phyloP scores from a whole-genome alignment of 768 basidiomycete genomes.

The Termitomyces sp. region DNA sequence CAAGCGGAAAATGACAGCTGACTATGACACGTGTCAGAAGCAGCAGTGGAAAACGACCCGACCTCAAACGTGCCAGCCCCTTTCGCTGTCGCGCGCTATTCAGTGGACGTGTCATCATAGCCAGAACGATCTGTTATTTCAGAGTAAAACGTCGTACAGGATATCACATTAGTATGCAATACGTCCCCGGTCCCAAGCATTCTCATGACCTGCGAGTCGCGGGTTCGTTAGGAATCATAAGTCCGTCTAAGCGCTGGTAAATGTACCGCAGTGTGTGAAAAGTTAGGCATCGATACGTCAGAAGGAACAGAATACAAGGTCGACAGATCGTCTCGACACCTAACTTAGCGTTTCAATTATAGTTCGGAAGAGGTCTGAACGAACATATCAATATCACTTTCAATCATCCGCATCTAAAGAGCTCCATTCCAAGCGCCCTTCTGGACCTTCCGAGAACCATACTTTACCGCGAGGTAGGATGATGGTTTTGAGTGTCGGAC shows the following conservation, averaged over 20 bases:
- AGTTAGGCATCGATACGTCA: neutral
- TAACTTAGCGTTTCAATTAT: neutral
- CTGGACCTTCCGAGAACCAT: conserved; percentile 43
- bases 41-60: too few species aligned
- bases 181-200: neutral
- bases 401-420: conserved; percentile 7
- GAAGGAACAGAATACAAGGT: too few species aligned
- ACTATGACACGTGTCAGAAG: too few species aligned
- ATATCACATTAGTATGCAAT: neutral
- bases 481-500: conserved; percentile 58
- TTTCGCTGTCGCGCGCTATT: too few species aligned
- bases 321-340: neutral
- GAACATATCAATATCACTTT: neutral
- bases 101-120: neutral
- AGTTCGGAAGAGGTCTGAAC: neutral
- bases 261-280: neutral
- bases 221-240: too few species aligned
- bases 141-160: too few species aligned
- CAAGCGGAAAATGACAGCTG: too few species aligned
- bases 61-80: too few species aligned
- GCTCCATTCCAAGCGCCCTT: conserved; percentile 18
- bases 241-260: neutral
- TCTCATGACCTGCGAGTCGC: neutral
- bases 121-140: neutral
- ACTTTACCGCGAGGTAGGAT: conserved; percentile 59